Conservation (phyloP, 139 green algal genomes). For the Coccomyxa sp. region DNA sequence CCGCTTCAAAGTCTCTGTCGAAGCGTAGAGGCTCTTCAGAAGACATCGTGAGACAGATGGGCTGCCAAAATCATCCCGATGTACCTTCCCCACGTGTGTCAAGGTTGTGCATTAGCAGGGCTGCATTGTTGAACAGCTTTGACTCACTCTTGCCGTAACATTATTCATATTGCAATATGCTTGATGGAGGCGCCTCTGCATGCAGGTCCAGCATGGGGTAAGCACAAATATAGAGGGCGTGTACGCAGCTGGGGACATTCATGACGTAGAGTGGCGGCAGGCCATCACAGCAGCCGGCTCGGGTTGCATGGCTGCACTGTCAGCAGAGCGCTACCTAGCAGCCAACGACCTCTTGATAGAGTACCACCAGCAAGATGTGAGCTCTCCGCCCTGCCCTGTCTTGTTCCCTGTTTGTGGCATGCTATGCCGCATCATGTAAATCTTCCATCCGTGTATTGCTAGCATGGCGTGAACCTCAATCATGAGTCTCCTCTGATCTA, state of each 20-base stretch:
- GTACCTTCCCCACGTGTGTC: too few species aligned
- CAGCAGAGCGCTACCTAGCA: slow-evolving; percentile 88
- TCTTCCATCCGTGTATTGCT: too few species aligned
- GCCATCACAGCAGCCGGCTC: slow-evolving; percentile 94
- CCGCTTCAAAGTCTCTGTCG: not conserved
- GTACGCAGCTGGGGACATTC: slow-evolving; percentile 90
- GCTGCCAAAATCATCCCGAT: too few species aligned
- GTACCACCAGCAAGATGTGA: slow-evolving; percentile 18
- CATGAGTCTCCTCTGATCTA: too few species aligned
- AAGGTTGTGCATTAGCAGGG: too few species aligned
- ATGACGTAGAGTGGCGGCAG: slow-evolving; percentile 89
- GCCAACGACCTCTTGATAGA: slow-evolving; percentile 13
- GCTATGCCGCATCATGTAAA: too few species aligned
- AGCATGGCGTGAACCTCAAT: too few species aligned
- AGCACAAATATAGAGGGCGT: slow-evolving; percentile 81
- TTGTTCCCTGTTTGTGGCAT: not conserved
- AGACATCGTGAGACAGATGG: too few species aligned
- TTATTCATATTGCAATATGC: too few species aligned
- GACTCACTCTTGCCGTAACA: not conserved
- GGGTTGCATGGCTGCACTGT: slow-evolving; percentile 93
- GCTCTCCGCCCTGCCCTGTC: not conserved
- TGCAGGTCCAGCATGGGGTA: slow-evolving; percentile 32
- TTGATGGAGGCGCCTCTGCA: not conserved
- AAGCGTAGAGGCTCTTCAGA: not conserved
- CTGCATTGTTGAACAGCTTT: not conserved